These are phyloP conservation scores for Boletus sp. DNA, from an alignment of 1,284 basidiomycete genomes.

Conservation along the genomic window DNA sequence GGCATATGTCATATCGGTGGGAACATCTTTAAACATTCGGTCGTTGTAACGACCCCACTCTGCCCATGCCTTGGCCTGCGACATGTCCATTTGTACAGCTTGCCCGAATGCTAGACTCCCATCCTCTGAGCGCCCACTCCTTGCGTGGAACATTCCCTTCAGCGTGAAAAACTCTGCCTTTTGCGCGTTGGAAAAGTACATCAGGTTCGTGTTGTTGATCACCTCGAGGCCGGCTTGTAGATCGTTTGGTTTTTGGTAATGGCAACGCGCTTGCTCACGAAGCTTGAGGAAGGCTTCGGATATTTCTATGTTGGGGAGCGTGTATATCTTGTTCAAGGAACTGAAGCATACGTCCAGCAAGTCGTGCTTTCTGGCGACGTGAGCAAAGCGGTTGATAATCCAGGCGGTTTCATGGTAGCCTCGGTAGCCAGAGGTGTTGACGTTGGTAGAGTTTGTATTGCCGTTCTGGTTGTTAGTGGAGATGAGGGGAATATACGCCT, in stretches of 20 bases:
- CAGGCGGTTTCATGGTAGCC: conserved; percentile 99
- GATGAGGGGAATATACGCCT: conserved; percentile 93
- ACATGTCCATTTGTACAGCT: conserved; percentile 96
- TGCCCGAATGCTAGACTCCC: conserved; percentile 93
- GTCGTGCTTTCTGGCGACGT: conserved; percentile 97
- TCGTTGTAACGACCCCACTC: conserved; percentile 99
- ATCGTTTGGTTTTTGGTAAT: conserved; percentile 96
- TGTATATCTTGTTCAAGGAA: conserved; percentile 97
- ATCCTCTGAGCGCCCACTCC: conserved; percentile 86
- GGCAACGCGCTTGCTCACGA: conserved; percentile 98
- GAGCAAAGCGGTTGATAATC: conserved; percentile 99
- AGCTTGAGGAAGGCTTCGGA: conserved; percentile 99
- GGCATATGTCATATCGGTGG: conserved; percentile 75
- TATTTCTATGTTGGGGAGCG: conserved; percentile 99
- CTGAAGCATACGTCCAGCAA: conserved; percentile 96
- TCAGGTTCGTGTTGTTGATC: conserved; percentile 99
- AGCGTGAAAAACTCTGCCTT: conserved; percentile 99
- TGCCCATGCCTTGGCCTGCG: conserved; percentile 96
- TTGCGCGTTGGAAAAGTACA: conserved; percentile 95
- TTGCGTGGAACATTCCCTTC: conserved; percentile 98
- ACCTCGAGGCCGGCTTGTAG: conserved; percentile 94
- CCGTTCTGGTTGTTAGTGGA: conserved; percentile 52
- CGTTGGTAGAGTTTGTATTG: conserved; percentile 55
- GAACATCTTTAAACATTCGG: conserved; percentile 86
- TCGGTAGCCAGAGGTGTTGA: conserved; percentile 91